Percentiles rank a stretch among this genome's conserved stretches.
Conservation (phyloP, 2,329 filamentous ascomycete genomes). For the Xylaria sp. region DNA sequence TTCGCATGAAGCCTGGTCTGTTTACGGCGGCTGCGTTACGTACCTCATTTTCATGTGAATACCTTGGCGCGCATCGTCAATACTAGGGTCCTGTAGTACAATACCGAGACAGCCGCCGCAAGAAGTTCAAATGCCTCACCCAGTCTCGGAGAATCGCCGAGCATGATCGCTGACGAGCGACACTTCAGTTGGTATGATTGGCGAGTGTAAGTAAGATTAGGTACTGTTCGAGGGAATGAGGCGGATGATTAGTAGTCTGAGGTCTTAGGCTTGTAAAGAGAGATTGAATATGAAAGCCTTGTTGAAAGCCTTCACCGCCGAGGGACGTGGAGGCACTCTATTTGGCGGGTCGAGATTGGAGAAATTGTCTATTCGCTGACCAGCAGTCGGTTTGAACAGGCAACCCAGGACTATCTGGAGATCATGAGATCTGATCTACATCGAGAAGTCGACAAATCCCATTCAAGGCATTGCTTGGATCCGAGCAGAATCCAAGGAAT, state of each 20-base stretch:
- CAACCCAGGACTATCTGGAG: conserved; percentile 18
- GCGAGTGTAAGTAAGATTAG: conserved; percentile 3
- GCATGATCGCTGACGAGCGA: neutral
- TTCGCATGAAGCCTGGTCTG: neutral
- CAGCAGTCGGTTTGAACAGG: conserved; percentile 17
- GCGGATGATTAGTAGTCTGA: conserved; percentile 11
- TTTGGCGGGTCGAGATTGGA: conserved; percentile 33
- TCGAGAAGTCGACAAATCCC: conserved; percentile 41
- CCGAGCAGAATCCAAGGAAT: conserved; percentile 39
- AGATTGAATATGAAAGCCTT: neutral
- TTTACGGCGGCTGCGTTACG: conserved; percentile 3
- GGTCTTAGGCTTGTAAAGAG: conserved; percentile 2
- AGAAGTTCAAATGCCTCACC: conserved; percentile 20
- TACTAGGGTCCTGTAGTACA: conserved; percentile 7
- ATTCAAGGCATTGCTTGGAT: conserved; percentile 29
- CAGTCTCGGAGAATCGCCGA: conserved; percentile 15
- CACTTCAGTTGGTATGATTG: conserved; percentile 5
- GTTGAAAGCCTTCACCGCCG: conserved; percentile 18
- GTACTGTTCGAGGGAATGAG: conserved; percentile 5
- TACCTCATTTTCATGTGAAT: conserved; percentile 2
- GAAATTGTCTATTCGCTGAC: conserved; percentile 22
- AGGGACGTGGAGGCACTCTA: conserved; percentile 34
- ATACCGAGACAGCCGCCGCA: conserved; percentile 21
- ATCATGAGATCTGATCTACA: conserved; percentile 35
- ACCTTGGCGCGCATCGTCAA: conserved; percentile 9